Evolutionary conservation across 768 basidiomycete species (phyloP).

Genomic region (Suillus decipiens): DNA sequence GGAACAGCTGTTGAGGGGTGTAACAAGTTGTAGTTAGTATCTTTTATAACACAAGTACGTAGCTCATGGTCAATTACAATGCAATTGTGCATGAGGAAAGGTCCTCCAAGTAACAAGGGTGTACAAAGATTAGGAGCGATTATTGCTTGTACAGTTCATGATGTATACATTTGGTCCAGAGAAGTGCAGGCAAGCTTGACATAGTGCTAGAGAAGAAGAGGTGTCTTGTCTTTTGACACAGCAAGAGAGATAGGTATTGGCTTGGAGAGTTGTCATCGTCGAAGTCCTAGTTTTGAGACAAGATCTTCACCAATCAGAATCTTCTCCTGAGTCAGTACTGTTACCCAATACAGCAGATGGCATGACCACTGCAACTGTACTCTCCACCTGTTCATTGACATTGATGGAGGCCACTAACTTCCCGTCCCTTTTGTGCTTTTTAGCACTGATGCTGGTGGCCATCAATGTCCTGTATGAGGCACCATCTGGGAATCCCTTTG

Average conservation of each 20-base stretch:
- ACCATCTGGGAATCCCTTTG: too few relatives aligned
- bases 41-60: background rate
- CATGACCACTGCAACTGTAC: background rate
- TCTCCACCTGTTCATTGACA: too few relatives aligned
- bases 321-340: background rate
- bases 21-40: conserved; percentile 14
- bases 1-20: background rate
- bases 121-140: background rate
- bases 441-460: rapidly evolving
- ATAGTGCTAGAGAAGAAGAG: background rate
- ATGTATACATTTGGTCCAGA: background rate
- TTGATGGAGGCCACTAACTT: too few relatives aligned
- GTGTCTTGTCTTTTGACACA: background rate
- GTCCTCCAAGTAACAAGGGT: background rate
- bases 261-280: background rate
- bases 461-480: too few relatives aligned
- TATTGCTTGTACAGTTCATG: background rate
- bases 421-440: too few relatives aligned
- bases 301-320: background rate
- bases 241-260: rapidly evolving
- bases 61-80: background rate
- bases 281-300: rapidly evolving
- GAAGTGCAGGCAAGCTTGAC: background rate
- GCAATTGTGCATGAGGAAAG: background rate
- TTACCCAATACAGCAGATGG: background rate